These are phyloP conservation scores for Alternaria tenuissima DNA, from an alignment of 2,329 filamentous ascomycete species.

Conservation along the genomic window DNA sequence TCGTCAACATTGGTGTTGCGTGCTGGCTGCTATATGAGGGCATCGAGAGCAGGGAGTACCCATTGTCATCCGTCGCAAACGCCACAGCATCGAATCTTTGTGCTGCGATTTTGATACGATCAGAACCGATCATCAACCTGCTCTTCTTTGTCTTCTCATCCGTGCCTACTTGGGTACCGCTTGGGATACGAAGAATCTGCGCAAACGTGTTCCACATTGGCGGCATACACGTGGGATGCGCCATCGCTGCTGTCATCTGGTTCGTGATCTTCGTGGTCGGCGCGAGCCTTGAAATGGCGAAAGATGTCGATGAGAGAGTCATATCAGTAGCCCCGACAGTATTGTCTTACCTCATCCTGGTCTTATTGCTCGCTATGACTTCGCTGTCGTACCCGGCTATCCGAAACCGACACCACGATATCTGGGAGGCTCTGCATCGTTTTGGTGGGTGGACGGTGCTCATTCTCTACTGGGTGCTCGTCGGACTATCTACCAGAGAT, in stretches of 20 bases:
- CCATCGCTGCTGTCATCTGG: conserved; percentile 51
- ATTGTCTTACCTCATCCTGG: conserved; percentile 43
- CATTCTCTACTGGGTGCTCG: conserved; percentile 48
- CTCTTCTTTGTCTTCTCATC: conserved; percentile 49
- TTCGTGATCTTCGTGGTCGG: conserved; percentile 55
- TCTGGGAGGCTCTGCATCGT: conserved; percentile 49
- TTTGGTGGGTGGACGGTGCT: conserved; percentile 51
- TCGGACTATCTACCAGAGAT: conserved; percentile 38
- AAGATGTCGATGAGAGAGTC: conserved; percentile 25
- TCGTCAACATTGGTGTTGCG: conserved; percentile 40
- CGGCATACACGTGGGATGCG: conserved; percentile 49
- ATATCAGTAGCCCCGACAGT: conserved; percentile 32
- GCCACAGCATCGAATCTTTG: conserved; percentile 51
- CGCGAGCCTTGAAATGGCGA: conserved; percentile 44
- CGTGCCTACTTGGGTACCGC: conserved; percentile 40
- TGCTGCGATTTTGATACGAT: conserved; percentile 45
- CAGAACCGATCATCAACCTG: conserved; percentile 49
- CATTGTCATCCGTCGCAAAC: conserved; percentile 44
- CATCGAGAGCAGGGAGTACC: conserved; percentile 27
- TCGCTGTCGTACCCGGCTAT: conserved; percentile 42
- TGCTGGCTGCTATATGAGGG: conserved; percentile 36
- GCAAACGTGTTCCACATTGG: conserved; percentile 50
- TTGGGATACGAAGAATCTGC: conserved; percentile 43
- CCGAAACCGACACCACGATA: conserved; percentile 44
- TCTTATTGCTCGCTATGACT: conserved; percentile 42